Conservation (phyloP, 1,284 basidiomycete species). For the Omphalotus olearius region DNA sequence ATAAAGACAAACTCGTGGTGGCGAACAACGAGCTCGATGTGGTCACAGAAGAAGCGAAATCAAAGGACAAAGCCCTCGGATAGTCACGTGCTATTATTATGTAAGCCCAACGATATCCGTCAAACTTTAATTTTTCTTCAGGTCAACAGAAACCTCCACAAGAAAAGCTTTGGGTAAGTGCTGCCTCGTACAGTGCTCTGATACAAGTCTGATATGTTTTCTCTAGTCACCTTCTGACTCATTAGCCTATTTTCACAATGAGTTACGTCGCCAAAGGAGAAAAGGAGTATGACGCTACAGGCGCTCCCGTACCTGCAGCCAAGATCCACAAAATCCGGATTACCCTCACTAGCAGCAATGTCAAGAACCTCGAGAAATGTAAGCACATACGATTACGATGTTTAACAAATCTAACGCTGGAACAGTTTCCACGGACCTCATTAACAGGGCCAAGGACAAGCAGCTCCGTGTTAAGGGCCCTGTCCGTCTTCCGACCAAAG, state of each 20-base stretch:
- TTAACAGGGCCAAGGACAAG: constrained; percentile 99
- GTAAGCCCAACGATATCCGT: neutral
- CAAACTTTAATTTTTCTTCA: constrained; percentile 22
- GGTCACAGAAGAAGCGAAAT: neutral
- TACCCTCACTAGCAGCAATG: constrained; percentile 97
- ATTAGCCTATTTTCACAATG: constrained; percentile 63
- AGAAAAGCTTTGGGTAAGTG: constrained; percentile 37
- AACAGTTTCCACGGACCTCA: constrained; percentile 90
- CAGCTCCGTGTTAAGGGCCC: constrained; percentile 99
- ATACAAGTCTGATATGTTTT: neutral
- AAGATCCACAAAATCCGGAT: constrained; percentile 99
- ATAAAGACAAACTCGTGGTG: constrained; percentile 24
- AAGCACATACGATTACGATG: constrained; percentile 17
- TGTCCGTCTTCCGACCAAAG: constrained; percentile 98
- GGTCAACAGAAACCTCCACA: constrained; percentile 32
- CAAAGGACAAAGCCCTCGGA: neutral
- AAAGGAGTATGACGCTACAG: constrained; percentile 95
- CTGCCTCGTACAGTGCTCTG: constrained; percentile 2
- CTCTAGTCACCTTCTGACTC: constrained; percentile 76
- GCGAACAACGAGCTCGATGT: constrained; percentile 29
- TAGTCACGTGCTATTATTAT: constrained; percentile 6
- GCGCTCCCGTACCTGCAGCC: constrained; percentile 77
- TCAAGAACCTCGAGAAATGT: constrained; percentile 99
- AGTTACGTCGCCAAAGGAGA: constrained; percentile 99
- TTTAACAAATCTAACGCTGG: constrained; percentile 2